phyloP scores from a whole-genome alignment of 306 rosid genomes.

The Fragaria vesca region DNA sequence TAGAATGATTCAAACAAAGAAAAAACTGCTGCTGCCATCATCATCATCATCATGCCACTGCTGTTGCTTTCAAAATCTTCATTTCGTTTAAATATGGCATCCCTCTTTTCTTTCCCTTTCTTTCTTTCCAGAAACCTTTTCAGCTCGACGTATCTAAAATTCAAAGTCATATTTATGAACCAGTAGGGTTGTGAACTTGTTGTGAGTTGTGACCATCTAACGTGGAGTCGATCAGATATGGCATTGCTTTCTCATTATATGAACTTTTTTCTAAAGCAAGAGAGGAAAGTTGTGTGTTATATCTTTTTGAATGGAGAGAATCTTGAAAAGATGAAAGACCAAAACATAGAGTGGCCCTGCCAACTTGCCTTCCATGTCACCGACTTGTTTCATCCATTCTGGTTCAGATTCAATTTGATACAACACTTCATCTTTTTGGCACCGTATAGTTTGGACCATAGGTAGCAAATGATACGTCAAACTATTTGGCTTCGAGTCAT shows the following conservation, averaged over 20 bases:
- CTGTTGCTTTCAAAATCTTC: neutral
- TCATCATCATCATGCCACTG: neutral
- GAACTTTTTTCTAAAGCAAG: neutral
- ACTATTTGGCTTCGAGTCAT: neutral
- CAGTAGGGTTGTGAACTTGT: neutral
- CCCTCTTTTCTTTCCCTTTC: neutral
- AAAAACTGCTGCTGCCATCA: neutral
- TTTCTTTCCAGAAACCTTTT: neutral
- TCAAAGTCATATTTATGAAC: neutral
- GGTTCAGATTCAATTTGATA: neutral
- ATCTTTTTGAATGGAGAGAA: slow-evolving; percentile 29
- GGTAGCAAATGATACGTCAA: neutral
- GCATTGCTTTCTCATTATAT: neutral
- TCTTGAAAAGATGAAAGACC: slow-evolving; percentile 15
- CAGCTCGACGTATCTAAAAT: neutral
- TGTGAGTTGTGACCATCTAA: neutral
- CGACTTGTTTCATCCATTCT: neutral
- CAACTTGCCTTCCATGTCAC: slow-evolving; percentile 23
- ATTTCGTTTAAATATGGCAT: neutral
- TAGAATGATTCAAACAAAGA: neutral
- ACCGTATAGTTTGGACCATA: neutral
- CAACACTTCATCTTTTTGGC: neutral
- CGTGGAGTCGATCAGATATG: neutral
- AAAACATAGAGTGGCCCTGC: slow-evolving; percentile 1
- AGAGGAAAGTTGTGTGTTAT: slow-evolving; percentile 1